Percentiles rank a stretch among this genome's conserved stretches.
Evolutionary conservation across 306 rosid genomes (phyloP).

Genomic region (Trifolium repens): DNA sequence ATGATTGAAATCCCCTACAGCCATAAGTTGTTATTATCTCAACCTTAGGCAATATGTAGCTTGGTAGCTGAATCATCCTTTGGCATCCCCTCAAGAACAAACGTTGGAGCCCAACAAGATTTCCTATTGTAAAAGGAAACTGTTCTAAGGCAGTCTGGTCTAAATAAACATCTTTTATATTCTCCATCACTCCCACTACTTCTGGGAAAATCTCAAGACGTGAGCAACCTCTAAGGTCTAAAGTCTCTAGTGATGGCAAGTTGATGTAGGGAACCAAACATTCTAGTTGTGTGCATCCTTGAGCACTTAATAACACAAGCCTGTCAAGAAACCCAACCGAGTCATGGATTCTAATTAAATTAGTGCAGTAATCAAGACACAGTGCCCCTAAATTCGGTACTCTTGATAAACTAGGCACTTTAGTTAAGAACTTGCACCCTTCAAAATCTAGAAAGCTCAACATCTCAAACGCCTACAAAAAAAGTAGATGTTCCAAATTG

Average conservation of each 20-base stretch:
- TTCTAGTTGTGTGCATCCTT: slow-evolving; percentile 16
- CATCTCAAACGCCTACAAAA: neutral
- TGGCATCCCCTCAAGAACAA: slow-evolving; percentile 19
- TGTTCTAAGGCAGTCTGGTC: neutral
- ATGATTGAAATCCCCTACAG: neutral
- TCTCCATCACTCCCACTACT: slow-evolving; percentile 26
- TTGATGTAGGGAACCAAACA: neutral
- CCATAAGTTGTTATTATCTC: neutral
- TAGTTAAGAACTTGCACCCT: slow-evolving; percentile 1
- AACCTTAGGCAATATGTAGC: neutral
- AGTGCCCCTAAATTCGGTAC: slow-evolving; percentile 4
- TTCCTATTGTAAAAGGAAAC: slow-evolving; percentile 29
- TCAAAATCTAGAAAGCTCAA: slow-evolving; percentile 18
- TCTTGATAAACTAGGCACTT: slow-evolving; percentile 6
- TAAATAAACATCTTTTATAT: slow-evolving; percentile 17
- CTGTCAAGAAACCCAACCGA: slow-evolving; percentile 31
- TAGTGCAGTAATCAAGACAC: slow-evolving; percentile 12
- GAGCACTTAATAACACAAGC: slow-evolving; percentile 15
- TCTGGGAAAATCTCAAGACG: slow-evolving; percentile 13
- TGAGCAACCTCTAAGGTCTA: slow-evolving; percentile 14
- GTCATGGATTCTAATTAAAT: neutral
- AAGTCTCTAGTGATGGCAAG: slow-evolving; percentile 32
- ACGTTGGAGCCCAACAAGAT: slow-evolving; percentile 10
- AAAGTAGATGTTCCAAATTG: neutral
- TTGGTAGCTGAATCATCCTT: neutral